A percentile compares a stretch with the other conserved stretches of the same genome.
Evolutionary conservation across 2,329 filamentous ascomycete species (phyloP).

Genomic region (Exophiala phaeomuriformis): DNA sequence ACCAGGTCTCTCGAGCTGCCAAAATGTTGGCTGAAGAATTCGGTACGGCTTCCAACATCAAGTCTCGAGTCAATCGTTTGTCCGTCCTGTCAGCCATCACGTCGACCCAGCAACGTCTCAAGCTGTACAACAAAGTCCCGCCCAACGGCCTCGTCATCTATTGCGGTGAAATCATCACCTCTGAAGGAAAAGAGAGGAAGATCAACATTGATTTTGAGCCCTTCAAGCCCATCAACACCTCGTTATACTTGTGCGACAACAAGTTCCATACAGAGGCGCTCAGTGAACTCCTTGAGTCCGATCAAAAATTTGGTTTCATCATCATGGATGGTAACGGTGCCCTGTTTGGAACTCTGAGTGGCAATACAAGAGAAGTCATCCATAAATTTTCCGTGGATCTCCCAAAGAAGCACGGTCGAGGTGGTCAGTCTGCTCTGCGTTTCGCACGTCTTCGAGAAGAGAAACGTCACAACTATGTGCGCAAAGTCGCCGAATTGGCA

Average conservation of each 20-base stretch:
- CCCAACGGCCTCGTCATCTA: slow-evolving; percentile 97
- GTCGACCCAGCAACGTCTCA: slow-evolving; percentile 96
- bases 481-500: slow-evolving; percentile 94
- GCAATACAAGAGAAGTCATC: slow-evolving; percentile 91
- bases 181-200: slow-evolving; percentile 97
- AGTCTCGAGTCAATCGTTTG: slow-evolving; percentile 97
- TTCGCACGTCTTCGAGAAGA: slow-evolving; percentile 98
- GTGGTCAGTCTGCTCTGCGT: slow-evolving; percentile 98
- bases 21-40: slow-evolving; percentile 99
- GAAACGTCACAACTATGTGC: slow-evolving; percentile 99
- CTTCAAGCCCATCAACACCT: slow-evolving; percentile 99
- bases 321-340: slow-evolving; percentile 99
- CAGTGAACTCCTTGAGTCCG: slow-evolving; percentile 93
- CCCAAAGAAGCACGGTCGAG: slow-evolving; percentile 99
- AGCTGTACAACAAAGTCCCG: slow-evolving; percentile 98
- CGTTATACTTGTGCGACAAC: slow-evolving; percentile 98
- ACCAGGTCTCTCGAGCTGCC: slow-evolving; percentile 88
- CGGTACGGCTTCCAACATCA: slow-evolving; percentile 98
- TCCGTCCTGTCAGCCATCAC: slow-evolving; percentile 97
- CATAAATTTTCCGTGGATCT: slow-evolving; percentile 99
- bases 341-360: slow-evolving; percentile 91
- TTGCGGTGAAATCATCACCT: slow-evolving; percentile 99
- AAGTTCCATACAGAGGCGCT: slow-evolving; percentile 98
- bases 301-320: slow-evolving; percentile 99
- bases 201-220: slow-evolving; percentile 99